Evolutionary conservation across 345 rosid species (phyloP), one percentile per base, ranked within the genome.

Genomic region (Corchorus olitorius): DNA sequence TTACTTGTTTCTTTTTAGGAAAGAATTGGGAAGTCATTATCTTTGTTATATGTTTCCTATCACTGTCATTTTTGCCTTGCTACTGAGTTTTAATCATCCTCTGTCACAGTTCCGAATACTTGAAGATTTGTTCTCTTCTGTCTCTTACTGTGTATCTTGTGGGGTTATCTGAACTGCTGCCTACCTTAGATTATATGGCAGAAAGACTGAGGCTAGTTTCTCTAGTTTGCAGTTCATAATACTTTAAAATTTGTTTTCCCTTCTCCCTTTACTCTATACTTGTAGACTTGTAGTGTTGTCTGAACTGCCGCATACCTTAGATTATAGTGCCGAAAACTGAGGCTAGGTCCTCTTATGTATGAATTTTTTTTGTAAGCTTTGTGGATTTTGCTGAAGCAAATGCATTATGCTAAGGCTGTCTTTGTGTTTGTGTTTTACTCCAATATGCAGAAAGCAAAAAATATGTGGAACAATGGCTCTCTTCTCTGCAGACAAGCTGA

Each of bases 391-490:
- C 49, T 74, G 55, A 35, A 73, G 34, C 19, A 53, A 39, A 50
- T 49, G 12, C 41, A 39, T 52, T 41, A 13, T 50, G 41, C 76
- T 66, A 54, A 74, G 10, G 43, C 75, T 1, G 22, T 37, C 11
- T 59, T 61, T 62, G 66, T 22, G 14, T 52, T 56, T 22, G 41
- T 15, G 14, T 9, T 58, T 62, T 13, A 4, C 65, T 81, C 54
- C 53, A 39, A 68, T 80, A 10, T 74, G 79, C 88, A 91, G 96
- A 86, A 72, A 80, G 90, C 86, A 82, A 83, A 80, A 83, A 83
- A 74, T 87, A 78, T 53, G 84, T 88, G 86, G 92, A 91, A 68
- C 86, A 86, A 67, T 91, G 90, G 90, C 90, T 89, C 19, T 81
- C 88, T 56, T 76, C 87, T 33, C 83, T 91, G 68, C 92, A 83